A percentile compares a stretch with the other conserved stretches of the same genome.
Conservation (phyloP, 169 alveolate genomes). For the Pseudocohnilembus persalinus region DNA sequence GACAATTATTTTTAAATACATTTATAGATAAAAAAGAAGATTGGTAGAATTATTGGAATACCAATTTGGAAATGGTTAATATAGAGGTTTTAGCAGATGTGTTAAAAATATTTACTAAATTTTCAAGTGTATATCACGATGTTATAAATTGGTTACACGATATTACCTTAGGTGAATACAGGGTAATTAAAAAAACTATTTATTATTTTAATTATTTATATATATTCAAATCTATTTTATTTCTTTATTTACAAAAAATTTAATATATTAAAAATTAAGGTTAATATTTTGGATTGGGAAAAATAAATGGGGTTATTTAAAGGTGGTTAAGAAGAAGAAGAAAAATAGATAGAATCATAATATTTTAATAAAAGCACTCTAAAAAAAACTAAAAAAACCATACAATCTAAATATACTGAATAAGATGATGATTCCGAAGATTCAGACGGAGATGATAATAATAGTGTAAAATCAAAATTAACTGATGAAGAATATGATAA, state of each 20-base stretch:
- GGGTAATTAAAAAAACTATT: no score
- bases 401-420: neutral
- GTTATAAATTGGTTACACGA: conserved; percentile 25
- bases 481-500: neutral
- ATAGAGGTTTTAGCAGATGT: conserved; percentile 5
- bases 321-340: neutral
- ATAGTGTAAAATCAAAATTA: no score
- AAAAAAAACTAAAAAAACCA: no score
- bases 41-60: conserved; percentile 23
- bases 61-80: conserved; percentile 7
- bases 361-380: no score
- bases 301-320: neutral
- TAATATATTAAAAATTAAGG: neutral
- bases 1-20: neutral
- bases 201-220: no score
- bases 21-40: conserved; percentile 6
- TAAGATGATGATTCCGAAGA: neutral
- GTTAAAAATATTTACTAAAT: conserved; percentile 6
- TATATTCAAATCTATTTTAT: no score
- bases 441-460: neutral
- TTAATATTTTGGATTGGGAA: neutral
- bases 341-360: neutral
- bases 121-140: neutral
- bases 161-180: conserved; percentile 17
- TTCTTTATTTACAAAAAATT: no score